Conservation (phyloP, 306 rosid genomes). For the Trichosanthes truncata region DNA sequence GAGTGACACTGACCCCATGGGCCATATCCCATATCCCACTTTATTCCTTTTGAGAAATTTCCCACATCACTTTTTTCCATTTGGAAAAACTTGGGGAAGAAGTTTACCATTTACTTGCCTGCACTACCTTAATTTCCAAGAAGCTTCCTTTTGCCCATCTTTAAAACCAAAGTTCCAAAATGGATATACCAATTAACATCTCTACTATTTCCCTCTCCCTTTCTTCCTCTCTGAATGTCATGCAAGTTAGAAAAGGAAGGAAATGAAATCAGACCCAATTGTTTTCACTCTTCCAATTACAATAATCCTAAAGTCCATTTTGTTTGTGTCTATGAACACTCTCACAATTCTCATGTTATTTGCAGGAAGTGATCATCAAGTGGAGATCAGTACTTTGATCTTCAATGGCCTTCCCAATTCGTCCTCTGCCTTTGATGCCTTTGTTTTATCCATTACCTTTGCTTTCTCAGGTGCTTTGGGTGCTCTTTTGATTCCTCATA, state of each 20-base stretch:
- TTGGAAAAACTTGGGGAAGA: neutral
- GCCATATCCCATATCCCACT: neutral
- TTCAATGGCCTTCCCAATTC: neutral
- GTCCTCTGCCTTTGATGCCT: slow-evolving; percentile 23
- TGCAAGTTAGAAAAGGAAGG: neutral
- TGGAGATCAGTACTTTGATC: neutral
- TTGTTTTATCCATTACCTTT: slow-evolving; percentile 14
- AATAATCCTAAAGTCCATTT: neutral
- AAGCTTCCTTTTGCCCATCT: neutral
- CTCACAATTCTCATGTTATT: slow-evolving; percentile 20
- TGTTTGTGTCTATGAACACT: neutral
- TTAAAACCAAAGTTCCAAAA: neutral
- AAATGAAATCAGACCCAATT: neutral
- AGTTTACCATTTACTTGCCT: neutral
- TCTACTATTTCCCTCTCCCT: neutral
- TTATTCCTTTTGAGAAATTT: neutral
- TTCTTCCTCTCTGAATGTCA: neutral
- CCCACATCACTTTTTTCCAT: neutral
- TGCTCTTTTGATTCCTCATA: neutral
- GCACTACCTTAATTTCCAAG: neutral
- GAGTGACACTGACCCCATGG: too few species aligned
- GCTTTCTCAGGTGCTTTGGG: slow-evolving; percentile 24
- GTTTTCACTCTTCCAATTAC: neutral
- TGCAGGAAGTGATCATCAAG: neutral
- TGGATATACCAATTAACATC: too few species aligned